phyloP scores from a whole-genome alignment of 345 rosid species.

The Raphanus sativus region DNA sequence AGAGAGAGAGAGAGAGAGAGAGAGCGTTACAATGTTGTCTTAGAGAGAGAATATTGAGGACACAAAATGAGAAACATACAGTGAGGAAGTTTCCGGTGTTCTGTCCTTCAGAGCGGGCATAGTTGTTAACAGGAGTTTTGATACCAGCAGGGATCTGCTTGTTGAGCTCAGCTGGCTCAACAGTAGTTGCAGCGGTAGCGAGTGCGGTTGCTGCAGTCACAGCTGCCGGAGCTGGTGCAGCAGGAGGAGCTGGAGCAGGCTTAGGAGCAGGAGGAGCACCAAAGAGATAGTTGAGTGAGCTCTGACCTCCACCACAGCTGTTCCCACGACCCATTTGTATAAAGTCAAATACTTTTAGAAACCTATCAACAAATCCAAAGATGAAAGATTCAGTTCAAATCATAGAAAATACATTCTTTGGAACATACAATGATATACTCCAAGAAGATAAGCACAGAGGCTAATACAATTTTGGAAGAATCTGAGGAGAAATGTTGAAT shows the following conservation, averaged over 20 bases:
- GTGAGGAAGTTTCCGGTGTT: conserved; percentile 86
- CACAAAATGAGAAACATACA: conserved; percentile 32
- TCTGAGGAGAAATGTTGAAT: background rate
- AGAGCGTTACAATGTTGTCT: background rate
- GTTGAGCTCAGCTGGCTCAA: conserved; percentile 43
- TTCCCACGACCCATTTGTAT: conserved; percentile 76
- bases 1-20: background rate
- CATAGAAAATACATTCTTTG: no score
- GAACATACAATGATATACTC: no score
- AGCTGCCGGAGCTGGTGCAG: conserved; percentile 5
- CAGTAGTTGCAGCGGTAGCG: conserved; percentile 23
- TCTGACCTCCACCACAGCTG: conserved; percentile 81
- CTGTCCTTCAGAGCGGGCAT: conserved; percentile 67
- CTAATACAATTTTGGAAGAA: conserved; percentile 10
- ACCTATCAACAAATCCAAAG: conserved; percentile 5
- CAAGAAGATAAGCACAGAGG: background rate
- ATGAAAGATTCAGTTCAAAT: no score
- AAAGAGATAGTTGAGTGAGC: conserved; percentile 77
- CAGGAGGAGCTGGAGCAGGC: conserved; percentile 29
- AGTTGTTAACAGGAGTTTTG: conserved; percentile 60
- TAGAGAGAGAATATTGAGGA: background rate
- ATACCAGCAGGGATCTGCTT: conserved; percentile 73
- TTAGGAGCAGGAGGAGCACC: conserved; percentile 48
- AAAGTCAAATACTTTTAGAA: background rate
- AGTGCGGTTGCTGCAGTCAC: conserved; percentile 22